These are phyloP conservation scores for Quaeritorhiza haematococci DNA, from an alignment of 371 early-diverging fungal genomes.

Conservation along the genomic window DNA sequence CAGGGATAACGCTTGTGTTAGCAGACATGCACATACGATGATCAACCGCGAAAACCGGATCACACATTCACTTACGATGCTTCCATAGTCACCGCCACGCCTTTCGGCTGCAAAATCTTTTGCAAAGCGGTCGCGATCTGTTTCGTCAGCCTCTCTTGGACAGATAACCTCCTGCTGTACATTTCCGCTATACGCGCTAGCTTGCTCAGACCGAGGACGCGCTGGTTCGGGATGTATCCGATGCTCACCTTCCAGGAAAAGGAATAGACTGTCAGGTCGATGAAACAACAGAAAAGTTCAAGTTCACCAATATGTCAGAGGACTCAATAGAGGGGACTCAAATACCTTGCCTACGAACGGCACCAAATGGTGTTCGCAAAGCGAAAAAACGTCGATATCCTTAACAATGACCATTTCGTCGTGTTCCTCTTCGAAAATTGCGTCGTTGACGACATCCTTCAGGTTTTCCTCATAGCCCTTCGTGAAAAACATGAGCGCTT, in stretches of 20 bases:
- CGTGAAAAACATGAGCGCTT: constrained; percentile 94
- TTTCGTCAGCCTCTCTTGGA: constrained; percentile 96
- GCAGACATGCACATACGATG: not conserved
- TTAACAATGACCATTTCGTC: constrained; percentile 97
- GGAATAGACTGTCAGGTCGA: not conserved
- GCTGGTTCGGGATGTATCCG: constrained; percentile 92
- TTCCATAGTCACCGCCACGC: constrained; percentile 97
- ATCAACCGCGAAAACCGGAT: constrained; percentile 28
- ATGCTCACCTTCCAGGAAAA: constrained; percentile 64
- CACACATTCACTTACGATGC: constrained; percentile 62
- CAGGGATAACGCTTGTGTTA: not conserved
- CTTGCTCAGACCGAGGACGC: constrained; percentile 93
- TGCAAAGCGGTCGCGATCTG: constrained; percentile 89
- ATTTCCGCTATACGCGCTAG: constrained; percentile 96
- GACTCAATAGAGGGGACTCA: not conserved
- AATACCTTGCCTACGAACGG: constrained; percentile 91
- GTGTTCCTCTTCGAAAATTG: constrained; percentile 95
- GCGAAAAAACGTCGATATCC: constrained; percentile 88
- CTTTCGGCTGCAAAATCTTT: constrained; percentile 89
- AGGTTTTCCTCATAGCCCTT: constrained; percentile 91
- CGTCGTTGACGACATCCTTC: constrained; percentile 58
- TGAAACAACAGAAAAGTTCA: not conserved
- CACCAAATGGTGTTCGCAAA: constrained; percentile 98
- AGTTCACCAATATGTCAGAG: not conserved
- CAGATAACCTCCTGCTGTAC: constrained; percentile 92